These are phyloP conservation scores for Aschersonia sp. DNA, from an alignment of 2,329 filamentous ascomycete genomes.

Conservation along the genomic window DNA sequence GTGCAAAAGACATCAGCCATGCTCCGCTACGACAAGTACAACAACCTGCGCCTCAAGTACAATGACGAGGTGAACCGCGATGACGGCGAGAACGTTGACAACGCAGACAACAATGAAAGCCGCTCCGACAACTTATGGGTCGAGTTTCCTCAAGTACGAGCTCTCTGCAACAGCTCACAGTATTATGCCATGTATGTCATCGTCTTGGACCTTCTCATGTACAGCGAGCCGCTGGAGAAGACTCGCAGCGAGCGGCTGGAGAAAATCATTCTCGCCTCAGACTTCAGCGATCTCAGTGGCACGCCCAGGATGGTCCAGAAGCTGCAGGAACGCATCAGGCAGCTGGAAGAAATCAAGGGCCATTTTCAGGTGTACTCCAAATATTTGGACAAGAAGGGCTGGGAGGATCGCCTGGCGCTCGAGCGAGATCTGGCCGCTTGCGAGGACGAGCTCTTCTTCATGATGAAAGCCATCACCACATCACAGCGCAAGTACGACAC, in stretches of 20 bases:
- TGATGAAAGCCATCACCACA: slow-evolving; percentile 99
- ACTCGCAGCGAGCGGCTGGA: slow-evolving; percentile 89
- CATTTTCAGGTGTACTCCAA: slow-evolving; percentile 90
- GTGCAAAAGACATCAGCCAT: slow-evolving; percentile 94
- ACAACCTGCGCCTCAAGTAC: slow-evolving; percentile 90
- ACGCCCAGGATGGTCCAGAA: slow-evolving; percentile 86
- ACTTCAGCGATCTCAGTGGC: slow-evolving; percentile 92
- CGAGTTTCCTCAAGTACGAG: slow-evolving; percentile 85
- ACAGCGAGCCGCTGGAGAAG: slow-evolving; percentile 93
- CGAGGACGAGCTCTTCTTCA: slow-evolving; percentile 96
- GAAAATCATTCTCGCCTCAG: slow-evolving; percentile 97
- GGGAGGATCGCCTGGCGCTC: slow-evolving; percentile 79
- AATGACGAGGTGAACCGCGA: slow-evolving; percentile 77
- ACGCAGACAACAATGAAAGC: slow-evolving; percentile 39
- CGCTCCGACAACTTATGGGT: slow-evolving; percentile 96
- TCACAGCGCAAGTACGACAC: slow-evolving; percentile 76
- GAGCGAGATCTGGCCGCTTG: slow-evolving; percentile 80
- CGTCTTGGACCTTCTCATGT: slow-evolving; percentile 86
- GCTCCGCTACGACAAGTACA: slow-evolving; percentile 95
- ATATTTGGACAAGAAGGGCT: slow-evolving; percentile 75
- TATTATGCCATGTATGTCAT: slow-evolving; percentile 99
- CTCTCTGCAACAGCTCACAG: slow-evolving; percentile 92
- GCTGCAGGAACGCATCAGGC: slow-evolving; percentile 82
- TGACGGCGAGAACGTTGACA: slow-evolving; percentile 29
- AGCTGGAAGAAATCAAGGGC: slow-evolving; percentile 90